phyloP scores from a whole-genome alignment of 1,284 basidiomycete genomes.

The Ceratobasidium sp. region DNA sequence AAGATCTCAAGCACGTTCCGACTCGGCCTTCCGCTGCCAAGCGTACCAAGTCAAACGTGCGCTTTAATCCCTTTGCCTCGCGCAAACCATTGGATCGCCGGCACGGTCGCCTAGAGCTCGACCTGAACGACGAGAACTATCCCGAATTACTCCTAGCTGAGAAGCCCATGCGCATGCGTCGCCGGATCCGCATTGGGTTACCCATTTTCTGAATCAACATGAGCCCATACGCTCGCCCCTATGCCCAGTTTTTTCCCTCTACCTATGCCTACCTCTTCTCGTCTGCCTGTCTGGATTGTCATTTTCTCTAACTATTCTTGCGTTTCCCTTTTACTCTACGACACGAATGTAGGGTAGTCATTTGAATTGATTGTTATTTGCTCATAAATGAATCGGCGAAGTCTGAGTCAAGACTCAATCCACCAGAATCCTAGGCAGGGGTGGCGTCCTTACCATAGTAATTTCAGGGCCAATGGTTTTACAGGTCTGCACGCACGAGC shows the following conservation, averaged over 20 bases:
- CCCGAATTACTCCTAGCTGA: background rate
- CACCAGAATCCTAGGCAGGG: too few species aligned
- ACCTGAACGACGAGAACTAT: background rate
- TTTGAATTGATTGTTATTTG: background rate
- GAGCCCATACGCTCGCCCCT: conserved; percentile 5
- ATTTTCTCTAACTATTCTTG: background rate
- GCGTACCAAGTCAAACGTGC: background rate
- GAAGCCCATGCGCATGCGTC: conserved; percentile 17
- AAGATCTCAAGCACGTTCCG: background rate
- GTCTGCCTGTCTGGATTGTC: background rate
- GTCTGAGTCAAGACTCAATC: too few species aligned
- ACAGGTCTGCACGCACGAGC: too few species aligned
- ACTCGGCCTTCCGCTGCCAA: background rate
- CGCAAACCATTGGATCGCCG: background rate
- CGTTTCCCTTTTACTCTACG: background rate
- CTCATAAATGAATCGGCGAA: too few species aligned
- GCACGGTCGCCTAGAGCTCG: background rate
- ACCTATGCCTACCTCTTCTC: background rate
- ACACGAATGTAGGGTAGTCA: background rate
- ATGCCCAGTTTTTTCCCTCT: background rate
- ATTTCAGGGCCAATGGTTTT: too few species aligned
- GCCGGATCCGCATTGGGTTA: conserved; percentile 1
- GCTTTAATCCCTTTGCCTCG: conserved; percentile 21
- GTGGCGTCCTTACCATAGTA: too few species aligned
- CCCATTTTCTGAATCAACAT: background rate